phyloP scores from a whole-genome alignment of 2,329 filamentous ascomycete genomes.

The Aspergillus novoparasiticus region DNA sequence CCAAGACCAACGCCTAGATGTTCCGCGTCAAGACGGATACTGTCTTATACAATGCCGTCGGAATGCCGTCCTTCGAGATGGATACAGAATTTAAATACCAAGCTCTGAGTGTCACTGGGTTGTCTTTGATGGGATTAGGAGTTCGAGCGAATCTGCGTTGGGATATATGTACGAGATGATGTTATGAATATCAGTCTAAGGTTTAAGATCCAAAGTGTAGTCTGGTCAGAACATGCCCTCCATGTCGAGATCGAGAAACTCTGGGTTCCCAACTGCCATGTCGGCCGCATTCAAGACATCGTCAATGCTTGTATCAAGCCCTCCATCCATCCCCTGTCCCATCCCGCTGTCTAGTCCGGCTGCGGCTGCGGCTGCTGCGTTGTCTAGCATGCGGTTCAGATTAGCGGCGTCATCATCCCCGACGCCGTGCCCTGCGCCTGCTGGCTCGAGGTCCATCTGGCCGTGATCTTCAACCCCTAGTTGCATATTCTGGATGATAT shows the following conservation, averaged over 20 bases:
- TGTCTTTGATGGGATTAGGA: background rate
- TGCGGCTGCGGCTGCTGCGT: conserved; percentile 38
- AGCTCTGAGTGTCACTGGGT: background rate
- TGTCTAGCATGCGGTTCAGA: conserved; percentile 44
- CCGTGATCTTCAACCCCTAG: conserved; percentile 36
- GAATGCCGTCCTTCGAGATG: background rate
- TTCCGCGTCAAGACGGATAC: background rate
- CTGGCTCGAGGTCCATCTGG: conserved; percentile 36
- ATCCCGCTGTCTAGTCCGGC: conserved; percentile 33
- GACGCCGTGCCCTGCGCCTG: conserved; percentile 17
- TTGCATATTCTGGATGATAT: conserved; percentile 47
- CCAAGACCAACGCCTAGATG: no score
- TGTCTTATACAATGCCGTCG: background rate
- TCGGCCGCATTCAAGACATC: conserved; percentile 48
- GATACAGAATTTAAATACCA: background rate
- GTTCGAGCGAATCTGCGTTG: background rate
- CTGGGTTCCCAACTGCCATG: conserved; percentile 47
- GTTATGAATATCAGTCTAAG: background rate
- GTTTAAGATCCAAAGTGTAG: background rate
- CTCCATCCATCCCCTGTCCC: conserved; percentile 23
- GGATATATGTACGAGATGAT: background rate
- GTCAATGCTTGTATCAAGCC: conserved; percentile 44
- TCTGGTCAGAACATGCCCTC: conserved; percentile 44
- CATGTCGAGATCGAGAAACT: conserved; percentile 49
- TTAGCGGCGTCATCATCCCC: conserved; percentile 34